phyloP scores from a whole-genome alignment of 2,329 filamentous ascomycete genomes.

The Botrytis porri region DNA sequence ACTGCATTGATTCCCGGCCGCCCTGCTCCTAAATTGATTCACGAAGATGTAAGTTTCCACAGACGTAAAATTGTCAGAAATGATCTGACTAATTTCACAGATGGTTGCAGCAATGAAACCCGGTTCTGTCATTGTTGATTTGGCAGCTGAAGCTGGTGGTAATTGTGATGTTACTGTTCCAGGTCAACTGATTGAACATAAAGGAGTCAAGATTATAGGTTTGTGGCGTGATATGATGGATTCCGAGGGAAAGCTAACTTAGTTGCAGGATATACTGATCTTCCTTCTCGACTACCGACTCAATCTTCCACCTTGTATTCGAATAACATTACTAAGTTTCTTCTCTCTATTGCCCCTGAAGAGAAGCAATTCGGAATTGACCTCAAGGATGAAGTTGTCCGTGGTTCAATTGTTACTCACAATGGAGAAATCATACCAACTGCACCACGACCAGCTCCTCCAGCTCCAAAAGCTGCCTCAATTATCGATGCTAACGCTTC shows the following conservation, averaged over 20 bases:
- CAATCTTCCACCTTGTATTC: constrained; percentile 89
- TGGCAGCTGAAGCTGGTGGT: constrained; percentile 83
- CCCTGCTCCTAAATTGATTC: constrained; percentile 80
- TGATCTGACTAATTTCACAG: constrained; percentile 34
- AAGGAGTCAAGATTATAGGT: constrained; percentile 83
- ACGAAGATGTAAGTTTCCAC: constrained; percentile 57
- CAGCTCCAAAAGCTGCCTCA: constrained; percentile 50
- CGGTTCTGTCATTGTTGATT: constrained; percentile 82
- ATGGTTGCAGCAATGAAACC: constrained; percentile 70
- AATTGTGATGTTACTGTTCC: constrained; percentile 82
- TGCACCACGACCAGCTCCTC: constrained; percentile 64
- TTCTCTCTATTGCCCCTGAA: constrained; percentile 76
- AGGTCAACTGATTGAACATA: constrained; percentile 66
- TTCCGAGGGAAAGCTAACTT: not conserved
- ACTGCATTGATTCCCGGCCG: constrained; percentile 87
- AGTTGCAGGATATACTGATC: constrained; percentile 70
- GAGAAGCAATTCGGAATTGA: constrained; percentile 79
- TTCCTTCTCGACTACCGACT: constrained; percentile 81
- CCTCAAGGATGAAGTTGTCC: constrained; percentile 78
- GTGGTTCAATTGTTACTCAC: constrained; percentile 78
- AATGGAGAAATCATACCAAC: constrained; percentile 74
- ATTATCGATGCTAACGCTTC: constrained; percentile 49
- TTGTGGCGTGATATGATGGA: constrained; percentile 32
- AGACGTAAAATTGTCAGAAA: constrained; percentile 27
- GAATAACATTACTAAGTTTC: constrained; percentile 88